Base-by-base conservation (phyloP, 805 yeast species). In the Starmerella bombicola region DNA sequence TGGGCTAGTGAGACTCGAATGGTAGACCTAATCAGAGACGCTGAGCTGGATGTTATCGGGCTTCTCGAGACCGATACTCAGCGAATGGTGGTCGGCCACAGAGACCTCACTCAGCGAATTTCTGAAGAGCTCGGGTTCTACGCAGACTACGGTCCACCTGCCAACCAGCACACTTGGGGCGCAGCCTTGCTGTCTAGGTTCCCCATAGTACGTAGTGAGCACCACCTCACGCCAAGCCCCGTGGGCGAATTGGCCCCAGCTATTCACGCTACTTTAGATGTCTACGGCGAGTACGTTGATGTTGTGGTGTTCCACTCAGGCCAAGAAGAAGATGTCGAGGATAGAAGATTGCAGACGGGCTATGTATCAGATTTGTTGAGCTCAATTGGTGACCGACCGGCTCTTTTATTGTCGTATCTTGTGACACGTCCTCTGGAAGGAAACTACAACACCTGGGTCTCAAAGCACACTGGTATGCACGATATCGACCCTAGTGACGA, bases 201-300 rank as follows among this genome's bases (percentile, higher is more conserved):
- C 71, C 98, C 98, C 23, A 91, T 91, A 47, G 52, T 91, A 42
- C 74, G 79, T 55, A 84, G 96, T 3, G 76, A 85, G 1, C 98
- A 91, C 59, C 93, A 86, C 58, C 68, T 91, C 51, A 65, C 88
- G 42, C 98, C 98, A 3, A 82, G 95, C 5, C 98, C 98, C 2
- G 95, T 82, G 24, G 98, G 98, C 15, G 98, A 91, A 66, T 68
- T 91, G 40, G 98, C 98, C 0, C 98, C 98, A 4, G 97, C 96
- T 1, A 91, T 91, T 50, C 94, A 81, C 59, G 98, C 98, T 2
- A 88, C 96, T 1, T 65, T 91, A 47, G 88, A 85, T 51, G 80
- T 91, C 28, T 86, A 85, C 61, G 95, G 95, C 10, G 79, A 77
- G 53, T 58, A 68, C 17, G 81, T 91, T 5, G 98, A 91, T 59